These are phyloP conservation scores for Trichomonas gallinae DNA, from an alignment of 208 protist species.

Conservation along the genomic window DNA sequence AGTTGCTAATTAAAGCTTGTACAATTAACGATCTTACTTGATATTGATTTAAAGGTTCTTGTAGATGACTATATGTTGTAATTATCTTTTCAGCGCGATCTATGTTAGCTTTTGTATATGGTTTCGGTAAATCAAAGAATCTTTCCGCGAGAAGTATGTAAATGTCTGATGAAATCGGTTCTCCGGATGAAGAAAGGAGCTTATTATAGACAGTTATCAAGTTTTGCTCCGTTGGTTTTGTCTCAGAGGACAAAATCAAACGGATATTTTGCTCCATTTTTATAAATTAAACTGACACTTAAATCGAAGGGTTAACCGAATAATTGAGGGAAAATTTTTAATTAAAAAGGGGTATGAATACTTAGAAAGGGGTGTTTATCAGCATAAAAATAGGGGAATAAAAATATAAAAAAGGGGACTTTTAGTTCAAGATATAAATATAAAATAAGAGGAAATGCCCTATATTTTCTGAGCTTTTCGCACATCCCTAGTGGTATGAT, in stretches of 20 bases:
- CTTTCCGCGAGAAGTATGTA: neutral
- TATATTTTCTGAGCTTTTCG: too few relatives aligned
- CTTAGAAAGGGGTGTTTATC: too few relatives aligned
- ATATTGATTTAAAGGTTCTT: constrained; percentile 20
- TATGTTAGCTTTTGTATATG: neutral
- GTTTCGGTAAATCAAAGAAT: neutral
- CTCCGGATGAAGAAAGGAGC: neutral
- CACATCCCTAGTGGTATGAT: too few relatives aligned
- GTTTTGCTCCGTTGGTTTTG: neutral
- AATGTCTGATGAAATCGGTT: neutral
- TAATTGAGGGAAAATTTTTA: too few relatives aligned
- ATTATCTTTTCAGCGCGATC: constrained; percentile 8
- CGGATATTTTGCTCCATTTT: neutral
- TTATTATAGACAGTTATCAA: neutral
- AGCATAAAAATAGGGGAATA: too few relatives aligned
- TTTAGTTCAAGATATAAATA: too few relatives aligned
- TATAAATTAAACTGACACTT: too few relatives aligned
- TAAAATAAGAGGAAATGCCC: too few relatives aligned
- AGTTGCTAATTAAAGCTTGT: neutral
- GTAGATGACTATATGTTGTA: neutral
- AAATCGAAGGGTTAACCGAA: too few relatives aligned
- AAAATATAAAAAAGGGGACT: too few relatives aligned
- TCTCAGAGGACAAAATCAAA: neutral
- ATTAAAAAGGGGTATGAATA: too few relatives aligned
- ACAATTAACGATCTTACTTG: neutral